Base-by-base conservation (phyloP, 1,284 basidiomycete genomes). In the Fomitopsis palustris region DNA sequence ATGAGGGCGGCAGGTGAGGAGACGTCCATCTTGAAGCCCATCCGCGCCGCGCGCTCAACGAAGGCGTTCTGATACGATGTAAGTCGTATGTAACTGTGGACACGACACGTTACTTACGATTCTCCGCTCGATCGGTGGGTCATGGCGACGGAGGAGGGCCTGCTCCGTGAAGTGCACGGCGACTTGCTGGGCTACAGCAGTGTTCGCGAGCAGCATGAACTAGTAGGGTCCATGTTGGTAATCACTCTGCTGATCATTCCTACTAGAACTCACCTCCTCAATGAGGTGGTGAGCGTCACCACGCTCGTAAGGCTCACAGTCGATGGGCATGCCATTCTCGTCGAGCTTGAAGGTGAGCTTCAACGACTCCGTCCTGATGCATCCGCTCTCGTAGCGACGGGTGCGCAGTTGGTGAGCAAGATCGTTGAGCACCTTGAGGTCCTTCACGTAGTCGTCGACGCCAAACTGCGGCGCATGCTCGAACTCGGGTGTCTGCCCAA, bases 151-250 rank as follows among this genome's bases (percentile, higher is more conserved):
- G 47, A 99, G 85, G 33, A 99, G 82, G 19, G 96, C 93, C 72
- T 98, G 93, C 70, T 99, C 96, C 38, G 96, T 95, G 43, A 98
- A 82, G 64, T 95, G 89, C 38, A 95, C 90, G 23, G 95, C 96
- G 65, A 98, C 88, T 69, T 96, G 89, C 69, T 95, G 92, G 6
- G 96, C 95, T 35, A 96, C 92, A 7, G 94, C 81, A 41, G 88
- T 87, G 72, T 99, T 99, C 63, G 93, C 88, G 59, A 95, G 80
- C 7, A 99, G 77, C 94, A 98, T 98, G 76, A 96, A 96, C 90
- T 95, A 4, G 12, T 2, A 27, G 3, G n/a, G 35, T 39, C 38
- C 29, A 58, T 35, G 25, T 60, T 17, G 55, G 38, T 38, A 14
- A 5, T 56, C 16, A 33, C 12, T 12, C 1, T 47, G 12, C 21